Evolutionary conservation across 305 asterid species (phyloP).

Genomic region (Fraxinus angustifolia): DNA sequence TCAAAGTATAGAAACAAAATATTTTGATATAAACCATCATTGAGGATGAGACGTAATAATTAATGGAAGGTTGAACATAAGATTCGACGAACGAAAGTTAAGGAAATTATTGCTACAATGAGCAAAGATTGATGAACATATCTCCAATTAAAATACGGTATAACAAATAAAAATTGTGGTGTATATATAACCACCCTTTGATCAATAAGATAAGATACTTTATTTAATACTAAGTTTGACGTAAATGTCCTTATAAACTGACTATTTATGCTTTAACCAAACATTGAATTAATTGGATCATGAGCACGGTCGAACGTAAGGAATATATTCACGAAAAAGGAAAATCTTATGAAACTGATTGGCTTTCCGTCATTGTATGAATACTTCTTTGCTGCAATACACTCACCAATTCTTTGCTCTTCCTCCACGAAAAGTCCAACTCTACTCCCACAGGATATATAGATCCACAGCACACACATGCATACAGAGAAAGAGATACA

Average conservation of each 20-base stretch:
- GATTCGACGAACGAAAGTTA: too few relatives aligned
- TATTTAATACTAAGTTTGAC: background rate
- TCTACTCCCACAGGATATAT: background rate
- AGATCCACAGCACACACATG: background rate
- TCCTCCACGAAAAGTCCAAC: background rate
- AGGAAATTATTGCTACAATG: too few relatives aligned
- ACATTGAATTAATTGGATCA: background rate
- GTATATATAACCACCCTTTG: too few relatives aligned
- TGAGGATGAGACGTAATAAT: too few relatives aligned
- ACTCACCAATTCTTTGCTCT: background rate
- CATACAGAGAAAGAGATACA: background rate
- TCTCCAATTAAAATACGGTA: too few relatives aligned
- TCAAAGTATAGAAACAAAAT: too few relatives aligned
- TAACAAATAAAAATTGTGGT: too few relatives aligned
- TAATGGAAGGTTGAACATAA: too few relatives aligned
- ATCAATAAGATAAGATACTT: too few relatives aligned
- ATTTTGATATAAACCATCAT: too few relatives aligned
- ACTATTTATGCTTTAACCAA: background rate
- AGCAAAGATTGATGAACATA: too few relatives aligned
- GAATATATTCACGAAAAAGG: background rate
- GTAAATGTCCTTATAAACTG: background rate
- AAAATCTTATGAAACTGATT: background rate
- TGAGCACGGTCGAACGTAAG: background rate
- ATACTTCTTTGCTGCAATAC: background rate
- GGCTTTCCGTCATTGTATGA: background rate